A percentile compares a stretch with the other conserved stretches of the same genome.
Conservation (phyloP, 2,329 filamentous ascomycete species). For the Diaporthe sp. region DNA sequence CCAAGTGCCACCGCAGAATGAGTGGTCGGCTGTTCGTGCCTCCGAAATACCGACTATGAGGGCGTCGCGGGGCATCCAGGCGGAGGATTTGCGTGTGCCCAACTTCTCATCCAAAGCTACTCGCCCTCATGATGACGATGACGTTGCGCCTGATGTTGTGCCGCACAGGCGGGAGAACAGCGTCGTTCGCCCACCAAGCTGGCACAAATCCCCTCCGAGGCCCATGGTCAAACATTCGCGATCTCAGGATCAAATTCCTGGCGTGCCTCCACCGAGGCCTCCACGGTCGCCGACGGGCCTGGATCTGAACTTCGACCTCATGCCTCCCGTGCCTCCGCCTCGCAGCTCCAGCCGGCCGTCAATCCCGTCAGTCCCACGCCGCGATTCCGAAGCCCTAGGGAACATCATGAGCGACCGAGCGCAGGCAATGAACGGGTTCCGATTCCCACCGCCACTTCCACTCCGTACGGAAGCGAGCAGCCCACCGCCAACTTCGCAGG, state of each 20-base stretch:
- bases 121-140: conserved; percentile 36
- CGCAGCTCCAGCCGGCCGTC: conserved; percentile 70
- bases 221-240: conserved; percentile 59
- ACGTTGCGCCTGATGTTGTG: conserved; percentile 39
- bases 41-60: conserved; percentile 53
- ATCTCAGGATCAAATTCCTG: conserved; percentile 65
- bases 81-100: conserved; percentile 60
- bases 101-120: conserved; percentile 62
- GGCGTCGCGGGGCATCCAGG: conserved; percentile 54
- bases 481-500: conserved; percentile 47
- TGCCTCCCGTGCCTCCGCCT: conserved; percentile 63
- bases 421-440: conserved; percentile 60
- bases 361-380: conserved; percentile 59
- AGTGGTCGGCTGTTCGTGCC: conserved; percentile 58
- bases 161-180: conserved; percentile 43
- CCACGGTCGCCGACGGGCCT: conserved; percentile 61
- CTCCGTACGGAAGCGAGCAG: conserved; percentile 45
- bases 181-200: conserved; percentile 45
- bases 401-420: conserved; percentile 58
- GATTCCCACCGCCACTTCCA: conserved; percentile 59
- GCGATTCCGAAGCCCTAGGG: conserved; percentile 56
- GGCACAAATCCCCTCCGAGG: conserved; percentile 51
- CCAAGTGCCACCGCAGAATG: conserved; percentile 58
- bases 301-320: conserved; percentile 46
- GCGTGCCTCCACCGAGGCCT: conserved; percentile 61